Evolutionary conservation across 768 basidiomycete genomes (phyloP), one percentile per base, ranked within the genome.

Genomic region (Amyloporia xantha): DNA sequence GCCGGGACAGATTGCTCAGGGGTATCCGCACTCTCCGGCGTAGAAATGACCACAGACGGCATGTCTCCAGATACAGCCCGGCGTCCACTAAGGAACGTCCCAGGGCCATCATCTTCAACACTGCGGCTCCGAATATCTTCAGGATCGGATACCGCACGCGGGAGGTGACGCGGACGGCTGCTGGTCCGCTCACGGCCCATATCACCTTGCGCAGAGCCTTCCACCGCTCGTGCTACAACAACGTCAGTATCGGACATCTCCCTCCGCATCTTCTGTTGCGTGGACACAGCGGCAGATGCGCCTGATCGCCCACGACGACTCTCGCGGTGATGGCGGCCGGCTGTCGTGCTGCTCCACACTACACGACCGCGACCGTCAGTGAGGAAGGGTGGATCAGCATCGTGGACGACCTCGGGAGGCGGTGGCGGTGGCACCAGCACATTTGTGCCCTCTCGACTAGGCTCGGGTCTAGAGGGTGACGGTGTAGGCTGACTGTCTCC

Each of bases 291-390:
- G 10, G 41, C 3, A 2, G 41, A 12, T 15, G 48, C 30, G 3
- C 17, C 17, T 2, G 48, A 21, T 6, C 48, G 25, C 9, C 23
- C 30, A 3, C 48, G 48, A 5, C 41, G 40, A n/a, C 40, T 41
- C 5, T 55, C 54, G 27, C 54, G 48, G 1, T 26, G 43, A 0
- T 37, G 44, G 25, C 53, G 51, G 4, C 41, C 41, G 35, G 51
- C 38, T 12, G 52, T 37, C 30, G 58, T 51, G 30, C 50, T 60
- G 38, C 66, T 67, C 65, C 65, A 65, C 4, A 67, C 66, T 26
- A 67, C 66, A 15, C 64, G 58, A 15, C 66, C 65, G n/a, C 64
- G 64, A 1, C 65, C 66, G 47, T 68, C 66, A 2, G 66, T 67
- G 53, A 60, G 53, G 54, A 66, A 65, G 3, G 66, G 66, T 20